Evolutionary conservation across 106 monocot genomes (phyloP).

Genomic region (Dioscorea alata): DNA sequence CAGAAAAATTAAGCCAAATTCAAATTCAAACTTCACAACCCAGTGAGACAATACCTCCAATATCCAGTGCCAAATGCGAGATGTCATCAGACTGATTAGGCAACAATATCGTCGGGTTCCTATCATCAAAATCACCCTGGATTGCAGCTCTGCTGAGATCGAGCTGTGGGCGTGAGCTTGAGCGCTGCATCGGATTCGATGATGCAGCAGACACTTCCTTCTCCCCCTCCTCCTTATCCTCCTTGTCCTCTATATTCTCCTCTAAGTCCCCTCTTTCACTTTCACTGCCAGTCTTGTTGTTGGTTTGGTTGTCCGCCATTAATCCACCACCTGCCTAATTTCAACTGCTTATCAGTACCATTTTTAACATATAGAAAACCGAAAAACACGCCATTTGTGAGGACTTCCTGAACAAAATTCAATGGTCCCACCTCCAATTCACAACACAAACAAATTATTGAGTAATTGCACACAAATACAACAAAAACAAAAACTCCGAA

Average conservation of each 20-base stretch:
- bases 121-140: conserved; percentile 79
- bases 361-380: too few relatives aligned
- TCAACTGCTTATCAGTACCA: background rate
- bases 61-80: conserved; percentile 86
- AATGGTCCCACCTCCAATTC: too few relatives aligned
- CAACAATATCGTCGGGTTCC: conserved; percentile 83
- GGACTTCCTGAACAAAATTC: too few relatives aligned
- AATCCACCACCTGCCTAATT: conserved; percentile 10
- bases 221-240: conserved; percentile 11
- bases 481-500: too few relatives aligned
- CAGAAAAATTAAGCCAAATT: too few relatives aligned
- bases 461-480: too few relatives aligned
- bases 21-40: too few relatives aligned
- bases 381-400: too few relatives aligned
- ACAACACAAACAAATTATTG: too few relatives aligned
- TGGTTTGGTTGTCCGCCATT: conserved; percentile 41
- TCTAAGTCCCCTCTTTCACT: background rate
- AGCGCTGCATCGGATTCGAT: conserved; percentile 43
- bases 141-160: conserved; percentile 85
- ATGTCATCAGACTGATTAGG: conserved; percentile 98
- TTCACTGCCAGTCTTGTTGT: background rate
- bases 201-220: conserved; percentile 16
- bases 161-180: conserved; percentile 83
- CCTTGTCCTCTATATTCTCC: too few relatives aligned
- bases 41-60: conserved; percentile 50